Evolutionary conservation across 176 grass and related monocot species (phyloP).

Genomic region (Rhipidocladum racemiflorum): DNA sequence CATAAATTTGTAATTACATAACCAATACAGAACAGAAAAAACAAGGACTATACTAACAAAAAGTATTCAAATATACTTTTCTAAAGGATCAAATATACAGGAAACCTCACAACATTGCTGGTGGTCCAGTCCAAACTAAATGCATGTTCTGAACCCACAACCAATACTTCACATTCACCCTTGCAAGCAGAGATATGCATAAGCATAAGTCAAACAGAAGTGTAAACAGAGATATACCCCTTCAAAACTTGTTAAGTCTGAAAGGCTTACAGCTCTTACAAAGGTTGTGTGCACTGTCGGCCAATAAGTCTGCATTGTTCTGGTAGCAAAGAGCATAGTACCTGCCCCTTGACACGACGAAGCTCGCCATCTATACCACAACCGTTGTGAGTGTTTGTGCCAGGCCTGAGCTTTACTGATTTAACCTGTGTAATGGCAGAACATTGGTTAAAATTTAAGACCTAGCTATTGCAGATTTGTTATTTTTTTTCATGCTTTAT

Average conservation of each 20-base stretch:
- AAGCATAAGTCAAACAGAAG: neutral
- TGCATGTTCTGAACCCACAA: neutral
- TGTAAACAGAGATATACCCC: neutral
- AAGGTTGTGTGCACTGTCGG: constrained; percentile 19
- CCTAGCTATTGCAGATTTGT: neutral
- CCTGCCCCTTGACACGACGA: constrained; percentile 40
- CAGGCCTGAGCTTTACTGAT: constrained; percentile 51
- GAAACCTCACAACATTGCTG: neutral
- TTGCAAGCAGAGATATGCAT: neutral
- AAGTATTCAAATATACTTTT: neutral
- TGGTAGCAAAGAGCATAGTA: constrained; percentile 49
- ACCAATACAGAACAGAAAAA: neutral
- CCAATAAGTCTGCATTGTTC: constrained; percentile 61
- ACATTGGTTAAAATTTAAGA: neutral
- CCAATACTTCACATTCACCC: neutral
- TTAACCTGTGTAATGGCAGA: constrained; percentile 44
- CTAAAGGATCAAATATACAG: neutral
- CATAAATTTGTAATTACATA: neutral
- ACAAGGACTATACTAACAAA: neutral
- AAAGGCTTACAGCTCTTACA: neutral
- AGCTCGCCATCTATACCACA: constrained; percentile 64
- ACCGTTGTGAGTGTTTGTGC: constrained; percentile 39
- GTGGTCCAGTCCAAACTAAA: neutral
- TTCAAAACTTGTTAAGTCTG: neutral
- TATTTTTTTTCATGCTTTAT: neutral